Conservation (phyloP, 2,329 filamentous ascomycete genomes). For the Aspergillus ruber region DNA sequence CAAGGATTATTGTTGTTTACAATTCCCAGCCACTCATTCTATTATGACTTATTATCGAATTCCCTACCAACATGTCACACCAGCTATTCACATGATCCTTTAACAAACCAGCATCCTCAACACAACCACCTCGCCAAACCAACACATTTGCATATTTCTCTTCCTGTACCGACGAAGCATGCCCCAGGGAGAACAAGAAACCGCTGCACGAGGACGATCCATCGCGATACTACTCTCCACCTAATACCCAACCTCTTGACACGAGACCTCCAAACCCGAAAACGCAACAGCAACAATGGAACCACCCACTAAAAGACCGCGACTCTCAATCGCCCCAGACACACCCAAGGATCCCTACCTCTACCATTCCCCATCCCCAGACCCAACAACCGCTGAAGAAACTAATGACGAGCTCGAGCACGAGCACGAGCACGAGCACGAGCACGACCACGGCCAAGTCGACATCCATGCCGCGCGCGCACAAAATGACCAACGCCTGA, state of each 20-base stretch:
- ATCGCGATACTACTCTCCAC: neutral
- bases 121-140: too few relatives aligned
- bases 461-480: constrained; percentile 58
- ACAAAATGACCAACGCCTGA: constrained; percentile 64
- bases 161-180: neutral
- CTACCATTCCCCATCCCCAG: neutral
- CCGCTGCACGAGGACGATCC: too few relatives aligned
- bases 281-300: constrained; percentile 18
- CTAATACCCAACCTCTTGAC: neutral
- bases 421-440: constrained; percentile 14
- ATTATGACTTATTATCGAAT: too few relatives aligned
- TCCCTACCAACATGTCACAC: too few relatives aligned
- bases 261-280: neutral
- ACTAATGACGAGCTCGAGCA: too few relatives aligned
- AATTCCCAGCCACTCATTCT: too few relatives aligned
- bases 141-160: neutral
- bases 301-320: constrained; percentile 51
- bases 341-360: too few relatives aligned
- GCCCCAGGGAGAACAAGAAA: too few relatives aligned
- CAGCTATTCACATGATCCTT: too few relatives aligned
- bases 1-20: too few relatives aligned
- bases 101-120: neutral
- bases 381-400: neutral
- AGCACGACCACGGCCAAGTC: constrained; percentile 32
- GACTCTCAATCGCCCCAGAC: constrained; percentile 32